Evolutionary conservation across 768 basidiomycete species (phyloP).

Genomic region (Neoboletus subvelutipes): DNA sequence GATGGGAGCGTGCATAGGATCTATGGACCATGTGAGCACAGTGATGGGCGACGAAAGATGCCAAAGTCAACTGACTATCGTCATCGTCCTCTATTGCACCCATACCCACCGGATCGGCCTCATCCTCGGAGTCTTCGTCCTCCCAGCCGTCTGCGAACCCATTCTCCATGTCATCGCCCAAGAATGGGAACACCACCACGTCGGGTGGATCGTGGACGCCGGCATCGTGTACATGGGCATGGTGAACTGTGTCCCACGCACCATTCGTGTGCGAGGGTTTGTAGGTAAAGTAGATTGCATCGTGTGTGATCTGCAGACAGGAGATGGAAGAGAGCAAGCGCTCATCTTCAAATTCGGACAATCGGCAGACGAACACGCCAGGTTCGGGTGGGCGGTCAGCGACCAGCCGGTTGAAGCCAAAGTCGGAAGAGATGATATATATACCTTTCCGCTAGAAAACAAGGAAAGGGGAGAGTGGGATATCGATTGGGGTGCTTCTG

Average conservation of each 20-base stretch:
- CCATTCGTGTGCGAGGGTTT: slow-evolving; percentile 5
- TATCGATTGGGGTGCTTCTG: neutral
- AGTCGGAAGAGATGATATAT: slow-evolving; percentile 26
- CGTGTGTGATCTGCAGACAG: slow-evolving; percentile 57
- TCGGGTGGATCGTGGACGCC: neutral
- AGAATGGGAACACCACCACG: slow-evolving; percentile 1
- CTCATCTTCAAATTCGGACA: slow-evolving; percentile 16
- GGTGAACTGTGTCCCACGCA: neutral
- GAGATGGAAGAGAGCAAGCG: slow-evolving; percentile 33
- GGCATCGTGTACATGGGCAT: neutral
- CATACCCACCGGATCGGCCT: neutral
- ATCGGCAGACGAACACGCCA: slow-evolving; percentile 26
- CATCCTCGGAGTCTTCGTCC: slow-evolving; percentile 18
- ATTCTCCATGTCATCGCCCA: slow-evolving; percentile 12
- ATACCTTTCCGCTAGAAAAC: slow-evolving; percentile 23
- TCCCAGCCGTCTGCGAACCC: slow-evolving; percentile 14
- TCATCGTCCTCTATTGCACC: slow-evolving; percentile 9
- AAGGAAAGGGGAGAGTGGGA: neutral
- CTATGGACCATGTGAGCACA: slow-evolving; percentile 13
- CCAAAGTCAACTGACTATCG: slow-evolving; percentile 7
- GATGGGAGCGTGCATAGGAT: slow-evolving; percentile 12
- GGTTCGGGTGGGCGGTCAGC: slow-evolving; percentile 34
- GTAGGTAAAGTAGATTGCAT: slow-evolving; percentile 48
- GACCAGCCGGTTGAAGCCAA: slow-evolving; percentile 17
- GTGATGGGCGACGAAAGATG: neutral